Evolutionary conservation across 2,329 filamentous ascomycete genomes (phyloP).

Genomic region (Penicillium frequentans): DNA sequence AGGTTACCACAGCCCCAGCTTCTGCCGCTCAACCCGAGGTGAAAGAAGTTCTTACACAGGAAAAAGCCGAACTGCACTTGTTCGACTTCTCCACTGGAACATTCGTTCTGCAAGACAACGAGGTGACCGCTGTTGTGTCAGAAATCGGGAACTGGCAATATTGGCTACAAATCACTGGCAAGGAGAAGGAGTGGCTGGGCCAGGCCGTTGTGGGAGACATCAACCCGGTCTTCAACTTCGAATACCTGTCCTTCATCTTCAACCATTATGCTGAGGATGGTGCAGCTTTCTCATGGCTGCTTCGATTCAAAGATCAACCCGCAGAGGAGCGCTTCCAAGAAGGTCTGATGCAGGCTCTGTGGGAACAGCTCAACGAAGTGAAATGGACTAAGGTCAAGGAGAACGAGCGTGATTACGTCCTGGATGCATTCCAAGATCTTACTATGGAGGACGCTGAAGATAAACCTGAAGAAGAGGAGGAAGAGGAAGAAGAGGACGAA

Average conservation of each 20-base stretch:
- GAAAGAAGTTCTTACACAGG: slow-evolving; percentile 70
- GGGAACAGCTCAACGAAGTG: slow-evolving; percentile 91
- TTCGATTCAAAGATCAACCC: slow-evolving; percentile 83
- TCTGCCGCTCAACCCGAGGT: slow-evolving; percentile 64
- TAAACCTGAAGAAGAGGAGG: slow-evolving; percentile 56
- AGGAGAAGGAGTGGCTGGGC: slow-evolving; percentile 79
- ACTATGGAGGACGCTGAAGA: slow-evolving; percentile 78
- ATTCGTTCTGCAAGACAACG: slow-evolving; percentile 76
- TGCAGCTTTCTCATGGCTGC: slow-evolving; percentile 89
- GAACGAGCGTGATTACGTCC: slow-evolving; percentile 87
- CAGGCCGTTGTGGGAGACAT: slow-evolving; percentile 85
- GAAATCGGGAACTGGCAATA: slow-evolving; percentile 93
- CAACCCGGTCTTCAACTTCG: slow-evolving; percentile 98
- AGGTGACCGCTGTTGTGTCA: slow-evolving; percentile 75
- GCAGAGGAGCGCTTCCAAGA: slow-evolving; percentile 86
- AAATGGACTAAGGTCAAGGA: slow-evolving; percentile 96
- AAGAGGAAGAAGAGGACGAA: slow-evolving; percentile 56
- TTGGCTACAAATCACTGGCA: slow-evolving; percentile 82
- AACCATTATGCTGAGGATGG: slow-evolving; percentile 91
- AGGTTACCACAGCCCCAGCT: slow-evolving; percentile 61
- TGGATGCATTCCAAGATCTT: slow-evolving; percentile 93
- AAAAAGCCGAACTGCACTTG: slow-evolving; percentile 82
- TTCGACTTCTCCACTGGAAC: slow-evolving; percentile 87
- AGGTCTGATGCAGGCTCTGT: slow-evolving; percentile 90
- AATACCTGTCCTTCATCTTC: slow-evolving; percentile 98